Evolutionary conservation across 164 flowering plant genomes (phyloP).

Genomic region (Vitis labrusca): DNA sequence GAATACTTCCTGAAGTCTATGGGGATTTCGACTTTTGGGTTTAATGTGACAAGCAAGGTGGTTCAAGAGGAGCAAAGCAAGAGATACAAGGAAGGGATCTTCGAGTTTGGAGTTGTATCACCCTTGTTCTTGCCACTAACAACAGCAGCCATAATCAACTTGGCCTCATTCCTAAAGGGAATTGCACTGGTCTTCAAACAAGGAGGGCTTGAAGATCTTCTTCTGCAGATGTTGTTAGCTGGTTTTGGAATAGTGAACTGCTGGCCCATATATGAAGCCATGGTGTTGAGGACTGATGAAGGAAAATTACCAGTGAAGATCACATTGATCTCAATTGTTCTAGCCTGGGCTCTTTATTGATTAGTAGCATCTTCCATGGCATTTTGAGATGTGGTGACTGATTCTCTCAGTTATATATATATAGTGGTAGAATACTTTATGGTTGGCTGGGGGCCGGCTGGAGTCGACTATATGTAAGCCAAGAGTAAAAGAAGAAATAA

Average conservation of each 20-base stretch:
- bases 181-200: not conserved
- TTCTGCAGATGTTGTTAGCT: not conserved
- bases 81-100: constrained; percentile 43
- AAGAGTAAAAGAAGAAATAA: too few species aligned
- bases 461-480: too few species aligned
- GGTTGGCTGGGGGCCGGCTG: too few species aligned
- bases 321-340: not conserved
- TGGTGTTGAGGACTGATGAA: not conserved
- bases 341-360: not conserved
- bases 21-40: not conserved
- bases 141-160: constrained; percentile 38
- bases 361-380: not conserved
- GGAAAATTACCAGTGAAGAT: not conserved
- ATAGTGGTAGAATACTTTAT: too few species aligned
- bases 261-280: not conserved
- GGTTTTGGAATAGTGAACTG: not conserved
- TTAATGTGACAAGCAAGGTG: not conserved
- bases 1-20: too few species aligned
- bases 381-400: too few species aligned
- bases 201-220: not conserved
- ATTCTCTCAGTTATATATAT: too few species aligned
- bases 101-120: constrained; percentile 52
- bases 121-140: constrained; percentile 49
- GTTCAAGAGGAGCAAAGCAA: constrained; percentile 39
- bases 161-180: constrained; percentile 31